A percentile compares a stretch with the other conserved stretches of the same genome.
These are phyloP conservation scores for Colletotrichum musae DNA, from an alignment of 2,329 filamentous ascomycete genomes.

Conservation along the genomic window DNA sequence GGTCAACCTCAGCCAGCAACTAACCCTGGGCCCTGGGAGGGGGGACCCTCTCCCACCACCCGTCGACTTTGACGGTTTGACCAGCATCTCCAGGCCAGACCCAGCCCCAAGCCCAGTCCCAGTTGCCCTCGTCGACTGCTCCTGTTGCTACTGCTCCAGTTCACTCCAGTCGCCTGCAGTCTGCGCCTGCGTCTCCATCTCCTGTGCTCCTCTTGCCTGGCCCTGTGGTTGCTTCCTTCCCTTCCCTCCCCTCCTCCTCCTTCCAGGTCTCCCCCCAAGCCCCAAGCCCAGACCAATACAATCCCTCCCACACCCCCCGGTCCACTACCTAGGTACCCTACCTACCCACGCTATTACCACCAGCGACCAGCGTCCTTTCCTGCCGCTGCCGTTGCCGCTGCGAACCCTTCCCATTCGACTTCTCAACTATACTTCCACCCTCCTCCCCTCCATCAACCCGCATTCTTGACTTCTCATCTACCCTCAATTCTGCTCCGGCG, in stretches of 20 bases:
- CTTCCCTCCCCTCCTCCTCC: background rate
- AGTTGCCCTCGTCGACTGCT: conserved; percentile 29
- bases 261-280: background rate
- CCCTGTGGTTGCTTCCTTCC: too few species aligned
- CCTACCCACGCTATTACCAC: background rate
- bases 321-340: conserved; percentile 15
- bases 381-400: too few species aligned
- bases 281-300: conserved; percentile 19
- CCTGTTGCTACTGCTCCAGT: background rate
- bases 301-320: conserved; percentile 18
- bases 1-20: conserved; percentile 35
- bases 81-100: conserved; percentile 37
- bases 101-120: conserved; percentile 16
- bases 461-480: conserved; percentile 32
- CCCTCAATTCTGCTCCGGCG: conserved; percentile 26
- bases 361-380: background rate
- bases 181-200: conserved; percentile 20
- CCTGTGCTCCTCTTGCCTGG: background rate
- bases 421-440: conserved; percentile 30
- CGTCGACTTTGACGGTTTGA: conserved; percentile 19
- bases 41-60: conserved; percentile 31
- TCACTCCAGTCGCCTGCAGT: conserved; percentile 27
- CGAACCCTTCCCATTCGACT: conserved; percentile 35
- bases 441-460: conserved; percentile 12
- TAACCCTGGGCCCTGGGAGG: conserved; percentile 12